Base-by-base conservation (phyloP, 1,284 basidiomycete genomes). In the Leccinum solheimii region DNA sequence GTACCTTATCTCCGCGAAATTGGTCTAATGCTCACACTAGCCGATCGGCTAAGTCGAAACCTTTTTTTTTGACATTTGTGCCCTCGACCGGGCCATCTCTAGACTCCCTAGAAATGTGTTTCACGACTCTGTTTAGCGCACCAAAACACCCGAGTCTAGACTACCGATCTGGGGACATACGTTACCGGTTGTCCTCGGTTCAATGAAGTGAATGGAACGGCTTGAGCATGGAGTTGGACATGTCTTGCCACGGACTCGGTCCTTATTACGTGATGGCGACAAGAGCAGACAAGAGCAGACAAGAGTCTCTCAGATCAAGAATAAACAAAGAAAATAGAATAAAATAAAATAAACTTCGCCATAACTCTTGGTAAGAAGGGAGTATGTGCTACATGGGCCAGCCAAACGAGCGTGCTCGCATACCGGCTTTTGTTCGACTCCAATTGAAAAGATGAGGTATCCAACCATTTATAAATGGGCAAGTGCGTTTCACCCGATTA, bases 1-100 rank as follows among this genome's bases (percentile, higher is more conserved):
- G 62, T 40, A 32, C 43, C 54, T 62, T 10, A 72, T 71, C 69
- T 69, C 71, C 71, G 69, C 70, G 59, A 69, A 63, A 61, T 57
- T 57, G 54, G 45, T 21, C 16, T 9, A 16, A 27, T 8, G 16
- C 30, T 50, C 2, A n/a, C 6, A 36, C 13, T 19, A 63, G 57
- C 64, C 67, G 67, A 57, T 26, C 58, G 58, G 61, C 54, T 65
- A 56, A 40, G 34, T 40, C 27, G 3, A 51, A 13, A 19, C n/a
- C 26, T 32, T 30, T 40, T 26, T 30, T 43, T 43, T 45, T 51
- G 30, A 40, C 40, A 14, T 43, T 52, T 11, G 23, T 7, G 27
- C 16, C 27, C 7, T 51, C 11, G 36, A 36, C 5, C n/a, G 10
- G 40, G 14, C 36, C 21, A 2, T 4, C 36, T 14, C 36, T n/a